Evolutionary conservation across 83 land plant species (phyloP).

Genomic region (Isoetes engelmannii): DNA sequence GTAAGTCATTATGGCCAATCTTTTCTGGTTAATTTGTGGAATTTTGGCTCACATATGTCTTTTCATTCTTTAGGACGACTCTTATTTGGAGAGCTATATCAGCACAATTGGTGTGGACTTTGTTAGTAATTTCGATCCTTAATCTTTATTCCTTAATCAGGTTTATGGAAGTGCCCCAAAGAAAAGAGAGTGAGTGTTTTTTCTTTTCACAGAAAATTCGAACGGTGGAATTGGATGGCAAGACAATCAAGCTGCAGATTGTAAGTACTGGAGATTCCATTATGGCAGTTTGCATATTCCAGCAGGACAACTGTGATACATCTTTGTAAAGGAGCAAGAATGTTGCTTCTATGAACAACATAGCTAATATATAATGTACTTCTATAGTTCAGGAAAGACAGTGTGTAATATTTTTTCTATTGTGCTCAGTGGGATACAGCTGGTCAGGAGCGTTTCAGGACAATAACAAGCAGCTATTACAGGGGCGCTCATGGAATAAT

Average conservation of each 20-base stretch:
- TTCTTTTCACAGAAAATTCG: slow-evolving; percentile 52
- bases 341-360: too few species aligned
- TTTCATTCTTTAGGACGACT: slow-evolving; percentile 24
- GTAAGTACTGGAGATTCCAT: slow-evolving; percentile 27
- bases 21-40: not conserved
- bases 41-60: not conserved
- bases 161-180: not conserved
- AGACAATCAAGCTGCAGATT: slow-evolving; percentile 86
- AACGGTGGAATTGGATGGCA: slow-evolving; percentile 74
- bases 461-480: slow-evolving; percentile 74
- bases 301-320: not conserved
- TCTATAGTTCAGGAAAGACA: too few species aligned
- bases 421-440: slow-evolving; percentile 67
- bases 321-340: too few species aligned
- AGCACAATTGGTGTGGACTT: slow-evolving; percentile 57
- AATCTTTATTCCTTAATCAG: not conserved
- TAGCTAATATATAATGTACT: too few species aligned
- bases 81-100: slow-evolving; percentile 47
- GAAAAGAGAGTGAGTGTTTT: not conserved
- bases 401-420: slow-evolving; percentile 7
- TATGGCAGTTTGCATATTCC: not conserved
- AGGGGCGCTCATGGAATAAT: slow-evolving; percentile 77
- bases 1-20: slow-evolving; percentile 20
- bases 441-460: slow-evolving; percentile 74
- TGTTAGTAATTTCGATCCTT: not conserved